Percentiles rank a stretch among this genome's conserved stretches.
phyloP scores from a whole-genome alignment of 1,284 basidiomycete species.

The Cerioporus squamosus region DNA sequence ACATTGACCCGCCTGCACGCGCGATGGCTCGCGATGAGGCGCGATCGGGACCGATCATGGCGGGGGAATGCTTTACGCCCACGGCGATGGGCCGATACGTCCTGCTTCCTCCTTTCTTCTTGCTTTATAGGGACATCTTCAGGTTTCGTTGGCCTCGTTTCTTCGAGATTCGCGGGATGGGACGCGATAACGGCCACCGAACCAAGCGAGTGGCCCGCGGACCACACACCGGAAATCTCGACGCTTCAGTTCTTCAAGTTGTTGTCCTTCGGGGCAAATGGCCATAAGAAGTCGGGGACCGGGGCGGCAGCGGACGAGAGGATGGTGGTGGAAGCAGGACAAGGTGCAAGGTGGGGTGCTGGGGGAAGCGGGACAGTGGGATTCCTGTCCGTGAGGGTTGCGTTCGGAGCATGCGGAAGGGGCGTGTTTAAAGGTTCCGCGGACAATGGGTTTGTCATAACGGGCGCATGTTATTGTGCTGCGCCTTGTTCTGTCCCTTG shows the following conservation, averaged over 20 bases:
- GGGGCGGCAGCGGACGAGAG: not conserved
- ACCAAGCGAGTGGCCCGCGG: too few species aligned
- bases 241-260: too few species aligned
- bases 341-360: not conserved
- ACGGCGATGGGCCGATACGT: too few species aligned
- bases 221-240: not conserved
- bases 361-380: not conserved
- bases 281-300: not conserved
- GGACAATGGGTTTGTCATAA: not conserved
- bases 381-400: not conserved
- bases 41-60: too few species aligned
- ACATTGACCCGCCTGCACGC: too few species aligned
- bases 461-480: not conserved
- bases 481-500: not conserved
- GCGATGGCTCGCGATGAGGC: too few species aligned
- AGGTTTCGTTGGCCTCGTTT: too few species aligned
- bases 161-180: too few species aligned
- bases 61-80: too few species aligned
- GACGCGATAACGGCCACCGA: too few species aligned
- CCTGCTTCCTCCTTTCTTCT: too few species aligned
- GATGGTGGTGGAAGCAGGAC: slow-evolving; percentile 3
- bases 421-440: not conserved
- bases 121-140: too few species aligned
- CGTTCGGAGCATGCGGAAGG: not conserved
- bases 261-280: not conserved